Evolutionary conservation across 139 green algal genomes (phyloP).

Genomic region (Auxenochlorella pyrenoidosa): DNA sequence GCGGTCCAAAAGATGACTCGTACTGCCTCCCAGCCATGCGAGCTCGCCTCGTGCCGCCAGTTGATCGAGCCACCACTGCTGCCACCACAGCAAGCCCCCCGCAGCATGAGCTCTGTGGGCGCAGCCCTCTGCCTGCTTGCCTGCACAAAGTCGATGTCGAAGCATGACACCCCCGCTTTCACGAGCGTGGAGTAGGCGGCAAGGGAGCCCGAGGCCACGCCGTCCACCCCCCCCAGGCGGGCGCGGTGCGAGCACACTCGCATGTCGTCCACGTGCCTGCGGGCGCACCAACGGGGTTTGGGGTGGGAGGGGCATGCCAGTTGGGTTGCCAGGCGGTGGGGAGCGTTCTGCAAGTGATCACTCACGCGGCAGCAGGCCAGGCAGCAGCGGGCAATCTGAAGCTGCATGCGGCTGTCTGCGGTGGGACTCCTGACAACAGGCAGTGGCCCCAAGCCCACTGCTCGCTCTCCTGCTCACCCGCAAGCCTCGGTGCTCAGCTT

Average conservation of each 20-base stretch:
- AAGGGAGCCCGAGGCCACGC: neutral
- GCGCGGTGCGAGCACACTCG: slow-evolving; percentile 42
- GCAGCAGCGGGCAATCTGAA: neutral
- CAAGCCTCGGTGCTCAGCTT: slow-evolving; percentile 8
- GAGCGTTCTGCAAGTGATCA: neutral
- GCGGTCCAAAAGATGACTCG: too few species aligned
- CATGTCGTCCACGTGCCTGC: slow-evolving; percentile 21
- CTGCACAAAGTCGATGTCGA: slow-evolving; percentile 46
- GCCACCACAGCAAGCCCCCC: too few species aligned
- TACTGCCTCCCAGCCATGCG: too few species aligned
- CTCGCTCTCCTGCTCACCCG: neutral
- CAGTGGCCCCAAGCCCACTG: neutral
- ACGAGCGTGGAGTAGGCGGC: slow-evolving; percentile 27
- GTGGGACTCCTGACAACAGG: too few species aligned
- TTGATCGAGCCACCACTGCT: too few species aligned
- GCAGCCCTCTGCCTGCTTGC: neutral
- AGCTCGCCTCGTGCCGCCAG: too few species aligned
- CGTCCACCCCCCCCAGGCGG: neutral
- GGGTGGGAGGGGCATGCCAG: too few species aligned
- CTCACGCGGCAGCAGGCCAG: neutral
- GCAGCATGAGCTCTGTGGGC: too few species aligned
- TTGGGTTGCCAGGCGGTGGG: neutral
- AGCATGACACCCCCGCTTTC: slow-evolving; percentile 41
- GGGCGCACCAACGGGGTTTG: neutral
- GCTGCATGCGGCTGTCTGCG: too few species aligned